phyloP scores from a whole-genome alignment of 352 stramenopile species.

The Nothophytophthora sp. region DNA sequence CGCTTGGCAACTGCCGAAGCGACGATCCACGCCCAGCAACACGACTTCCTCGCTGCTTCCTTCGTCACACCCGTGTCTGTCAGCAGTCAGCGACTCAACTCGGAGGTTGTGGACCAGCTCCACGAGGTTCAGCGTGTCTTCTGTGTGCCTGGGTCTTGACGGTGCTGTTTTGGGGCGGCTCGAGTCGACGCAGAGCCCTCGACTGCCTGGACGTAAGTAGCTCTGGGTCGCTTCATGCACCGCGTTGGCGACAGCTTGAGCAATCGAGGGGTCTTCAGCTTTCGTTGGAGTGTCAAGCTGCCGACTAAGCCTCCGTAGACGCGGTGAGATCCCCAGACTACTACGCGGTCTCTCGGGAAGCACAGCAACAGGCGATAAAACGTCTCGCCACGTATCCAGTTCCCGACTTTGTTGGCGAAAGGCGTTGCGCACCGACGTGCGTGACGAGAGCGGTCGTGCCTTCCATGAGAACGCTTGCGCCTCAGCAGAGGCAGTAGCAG shows the following conservation, averaged over 20 bases:
- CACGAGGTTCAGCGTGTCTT: slow-evolving; percentile 5
- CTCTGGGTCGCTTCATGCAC: not conserved
- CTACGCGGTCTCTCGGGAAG: slow-evolving; percentile 14
- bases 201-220: not conserved
- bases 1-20: slow-evolving; percentile 6
- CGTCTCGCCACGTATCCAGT: slow-evolving; percentile 27
- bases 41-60: slow-evolving; percentile 19
- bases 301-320: slow-evolving; percentile 39
- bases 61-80: not conserved
- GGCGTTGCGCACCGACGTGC: slow-evolving; percentile 52
- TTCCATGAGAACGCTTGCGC: slow-evolving; percentile 41
- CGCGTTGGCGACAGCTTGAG: not conserved
- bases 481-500: slow-evolving; percentile 6
- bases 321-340: slow-evolving; percentile 41
- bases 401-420: slow-evolving; percentile 41
- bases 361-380: slow-evolving; percentile 15
- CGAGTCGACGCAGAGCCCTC: slow-evolving; percentile 3
- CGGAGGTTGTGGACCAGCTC: slow-evolving; percentile 2
- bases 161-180: not conserved
- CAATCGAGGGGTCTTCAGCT: not conserved
- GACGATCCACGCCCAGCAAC: slow-evolving; percentile 5
- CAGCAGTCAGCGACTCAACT: not conserved
- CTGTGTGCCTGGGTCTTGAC: not conserved
- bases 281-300: slow-evolving; percentile 20
- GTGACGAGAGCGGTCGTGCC: slow-evolving; percentile 46